Evolutionary conservation across 106 monocot species (phyloP), one percentile per base, ranked within the genome.

Genomic region (Iris macrosiphon): DNA sequence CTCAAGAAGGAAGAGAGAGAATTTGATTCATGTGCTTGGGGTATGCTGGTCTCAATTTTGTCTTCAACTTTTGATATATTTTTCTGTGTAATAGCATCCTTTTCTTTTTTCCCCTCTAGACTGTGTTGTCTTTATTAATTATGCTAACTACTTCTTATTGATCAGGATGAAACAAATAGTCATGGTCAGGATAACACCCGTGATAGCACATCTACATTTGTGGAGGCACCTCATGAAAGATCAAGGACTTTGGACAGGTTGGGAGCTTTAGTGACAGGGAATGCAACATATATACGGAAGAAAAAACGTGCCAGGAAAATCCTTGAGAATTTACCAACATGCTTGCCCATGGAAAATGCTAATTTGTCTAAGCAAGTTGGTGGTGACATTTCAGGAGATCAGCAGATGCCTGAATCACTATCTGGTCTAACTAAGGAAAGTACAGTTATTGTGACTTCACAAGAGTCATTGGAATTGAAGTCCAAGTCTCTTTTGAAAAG

Each of bases 211-310:
- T n/a, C 22, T 43, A 29, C 57, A 45, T 26, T 9, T 14, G 3
- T 52, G 9, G 58, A 33, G 17, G 65, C 39, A 39, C 46, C 21
- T 49, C 60, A 22, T 10, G 63, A 75, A 57, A 61, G 39, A 35
- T 23, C 58, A 32, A 49, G 23, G 43, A 43, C 59, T 38, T 26
- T 56, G 17, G 56, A 44, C 25, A 31, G 12, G 48, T 46, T 72
- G 54, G 27, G 46, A 28, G n/a, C 61, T 50, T 65, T 55, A 12
- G 34, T 47, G 15, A 47, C 13, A n/a, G 69, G 59, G 58, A 82
- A 77, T 4, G 63, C 76, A 26, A 89, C 90, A 37, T 91, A 91
- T 44, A 77, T 74, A 31, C 73, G 93, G 31, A 89, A 73, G 81
- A 94, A 69, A 71, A 74, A 55, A 56, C 18, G 67, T 1, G 68